Base-by-base conservation (phyloP, 2,329 filamentous ascomycete species). In the Myriosclerotinia scirpicola region DNA sequence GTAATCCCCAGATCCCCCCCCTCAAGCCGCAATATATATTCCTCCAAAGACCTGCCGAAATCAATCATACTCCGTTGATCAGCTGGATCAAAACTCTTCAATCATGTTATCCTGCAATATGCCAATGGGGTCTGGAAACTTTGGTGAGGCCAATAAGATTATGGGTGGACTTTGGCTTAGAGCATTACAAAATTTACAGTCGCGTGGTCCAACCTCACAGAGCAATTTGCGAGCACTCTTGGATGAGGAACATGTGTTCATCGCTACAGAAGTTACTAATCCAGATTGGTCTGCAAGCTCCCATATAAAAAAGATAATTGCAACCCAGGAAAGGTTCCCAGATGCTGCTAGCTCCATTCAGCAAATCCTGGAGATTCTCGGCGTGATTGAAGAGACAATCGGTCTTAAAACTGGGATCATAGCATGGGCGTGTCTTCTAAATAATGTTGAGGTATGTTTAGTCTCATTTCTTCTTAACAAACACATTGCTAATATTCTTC, bases 31-130 rank as follows among this genome's bases (percentile, higher is more conserved):
- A 2, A 2, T 26, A 2, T 26, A 26, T 26, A 91, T 96, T 70
- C 93, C 94, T 0, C 91, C 91, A 1, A 98, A 98, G 78, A 93
- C 92, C 1, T 95, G 96, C 73, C 89, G 95, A 54, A 98, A 95
- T 7, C 92, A 97, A 78, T 98, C 95, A 5, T 98, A 98, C 78
- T 98, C 94, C 0, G 94, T 96, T 58, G 93, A 93, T 5, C 93
- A 97, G 76, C 82, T 93, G 68, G 93, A 97, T 64, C 85, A 34
- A 34, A 34, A 6, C 30, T 34, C 30, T 6, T 34, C 30, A 34
- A 34, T 34, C 30, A 4, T 34, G 3, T 6, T 34, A 34, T 34
- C 30, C 30, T 34, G 30, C 6, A 34, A 34, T 34, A 34, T 34
- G 30, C 30, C 30, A 34, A 34, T 34, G 30, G 5, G 30, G 30